Evolutionary conservation across 331 rosid species (phyloP), one percentile per base, ranked within the genome.

Genomic region (Rosa hybrid): DNA sequence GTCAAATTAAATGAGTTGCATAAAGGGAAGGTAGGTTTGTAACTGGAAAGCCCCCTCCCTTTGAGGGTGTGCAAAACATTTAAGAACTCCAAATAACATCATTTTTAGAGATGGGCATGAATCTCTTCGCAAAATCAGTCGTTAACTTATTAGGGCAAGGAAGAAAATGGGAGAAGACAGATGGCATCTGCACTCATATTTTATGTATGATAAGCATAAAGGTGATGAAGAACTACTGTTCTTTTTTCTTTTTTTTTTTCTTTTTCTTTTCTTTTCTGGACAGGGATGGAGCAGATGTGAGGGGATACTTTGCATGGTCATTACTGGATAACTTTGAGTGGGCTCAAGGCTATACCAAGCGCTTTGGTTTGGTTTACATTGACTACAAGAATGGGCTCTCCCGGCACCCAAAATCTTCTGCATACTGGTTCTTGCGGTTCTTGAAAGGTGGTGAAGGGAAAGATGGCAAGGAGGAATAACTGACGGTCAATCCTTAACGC

Each of bases 221-320:
- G 51, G 41, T 0, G 38, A 39, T 8, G 44, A 10, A n/a, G 20
- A 51, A 34, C 20, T 8, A 12, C 51, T 34, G 34, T 38, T 18
- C 4, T 20, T 30, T 50, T 74, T 75, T 75, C 57, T 30, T 20
- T 85, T 27, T 20, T 34, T 34, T 34, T 34, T 34, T 3, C 0
- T 34, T 34, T 34, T 34, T 34, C 0, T 34, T 3, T 34, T 34
- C 0, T 34, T 34, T 3, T 34, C 39, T 85, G 84, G 25, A 68
- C 92, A 92, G 97, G 83, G 98, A 94, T 84, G 98, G 98, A 81
- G 96, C 72, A 68, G 89, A 94, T 80, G 94, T 94, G 60, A 90
- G 91, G 83, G 98, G 98, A 78, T 86, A 94, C 87, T 94, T 94
- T 77, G 98, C 97, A 10, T 94, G 98, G 98, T 92, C 98, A 45